Evolutionary conservation across 177 flowering plant species (phyloP).

Genomic region (Vitis hybrid): DNA sequence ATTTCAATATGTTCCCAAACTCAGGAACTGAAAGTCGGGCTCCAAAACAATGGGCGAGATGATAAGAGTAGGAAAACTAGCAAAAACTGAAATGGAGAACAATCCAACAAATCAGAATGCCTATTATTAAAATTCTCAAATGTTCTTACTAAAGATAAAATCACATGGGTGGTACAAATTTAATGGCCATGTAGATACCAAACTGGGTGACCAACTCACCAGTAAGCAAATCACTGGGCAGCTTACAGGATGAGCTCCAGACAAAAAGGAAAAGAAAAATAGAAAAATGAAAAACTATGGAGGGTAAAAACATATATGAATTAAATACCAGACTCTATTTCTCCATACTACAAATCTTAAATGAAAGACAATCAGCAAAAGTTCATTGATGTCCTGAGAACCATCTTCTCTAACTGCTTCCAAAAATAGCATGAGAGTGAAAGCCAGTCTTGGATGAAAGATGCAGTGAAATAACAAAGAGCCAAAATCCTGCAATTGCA

Average conservation of each 20-base stretch:
- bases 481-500: constrained; percentile 28
- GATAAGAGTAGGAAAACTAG: no score
- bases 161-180: constrained; percentile 1
- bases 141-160: not conserved
- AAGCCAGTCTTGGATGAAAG: constrained; percentile 4
- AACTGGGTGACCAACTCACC: not conserved
- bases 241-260: no score
- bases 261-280: not conserved
- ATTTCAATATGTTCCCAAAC: no score
- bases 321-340: constrained; percentile 12
- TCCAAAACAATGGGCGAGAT: no score
- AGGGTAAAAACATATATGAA: not conserved
- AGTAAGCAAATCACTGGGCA: not conserved
- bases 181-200: constrained; percentile 1
- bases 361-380: constrained; percentile 1
- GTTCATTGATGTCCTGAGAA: constrained; percentile 4
- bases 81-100: no score
- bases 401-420: constrained; percentile 20
- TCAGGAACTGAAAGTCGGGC: no score
- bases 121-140: not conserved
- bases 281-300: not conserved
- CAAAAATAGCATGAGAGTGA: constrained; percentile 5
- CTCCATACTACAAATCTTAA: constrained; percentile 17
- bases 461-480: not conserved
- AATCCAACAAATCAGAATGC: not conserved